Base-by-base conservation (phyloP, 192 early-diverging fungal species). In the Allomyces arbusculus region DNA sequence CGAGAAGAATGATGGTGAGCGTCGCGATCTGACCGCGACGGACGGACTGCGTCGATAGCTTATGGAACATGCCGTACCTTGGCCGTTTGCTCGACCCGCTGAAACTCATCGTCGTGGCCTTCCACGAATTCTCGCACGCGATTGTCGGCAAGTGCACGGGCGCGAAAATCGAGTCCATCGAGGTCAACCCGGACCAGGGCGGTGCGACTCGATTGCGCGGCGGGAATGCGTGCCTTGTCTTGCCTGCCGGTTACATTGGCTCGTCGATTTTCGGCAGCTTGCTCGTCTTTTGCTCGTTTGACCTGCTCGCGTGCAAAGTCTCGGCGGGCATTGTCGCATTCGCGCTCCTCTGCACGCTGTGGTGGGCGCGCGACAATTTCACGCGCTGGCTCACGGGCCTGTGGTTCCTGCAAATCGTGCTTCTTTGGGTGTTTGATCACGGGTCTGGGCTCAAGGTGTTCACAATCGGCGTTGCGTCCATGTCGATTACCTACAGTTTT, bases 111-210 rank as follows among this genome's bases (percentile, higher is more conserved):
- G 33, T 40, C 33, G 93, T 97, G 50, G 89, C 87, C 22, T 72
- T 98, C 58, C 95, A 98, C 71, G 95, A 98, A 73, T 95, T 95
- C 71, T 85, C 89, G 26, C 93, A 98, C 72, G 95, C 93, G 1
- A 78, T 79, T 26, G 91, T 90, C 25, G 91, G 89, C 0, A 77
- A 81, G 44, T 82, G 84, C 66, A 96, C 93, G 19, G 90, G 93
- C 24, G 95, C 87, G 14, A 85, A 85, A 66, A 88, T 98, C n/a
- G 80, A 87, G 64, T 87, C 86, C 24, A 91, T 98, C 63, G 85
- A 86, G 23, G 82, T 97, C 62, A 87, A 97, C 67, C 92, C 95
- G 7, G 83, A 94, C 72, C 84, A 94, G 72, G 95, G 95, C 40
- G 95, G 95, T 9, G 74, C 90, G 43, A 92, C 90, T 4, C 76